Evolutionary conservation across 2,329 filamentous ascomycete species (phyloP).

Genomic region (Neopestalotiopsis sp.): DNA sequence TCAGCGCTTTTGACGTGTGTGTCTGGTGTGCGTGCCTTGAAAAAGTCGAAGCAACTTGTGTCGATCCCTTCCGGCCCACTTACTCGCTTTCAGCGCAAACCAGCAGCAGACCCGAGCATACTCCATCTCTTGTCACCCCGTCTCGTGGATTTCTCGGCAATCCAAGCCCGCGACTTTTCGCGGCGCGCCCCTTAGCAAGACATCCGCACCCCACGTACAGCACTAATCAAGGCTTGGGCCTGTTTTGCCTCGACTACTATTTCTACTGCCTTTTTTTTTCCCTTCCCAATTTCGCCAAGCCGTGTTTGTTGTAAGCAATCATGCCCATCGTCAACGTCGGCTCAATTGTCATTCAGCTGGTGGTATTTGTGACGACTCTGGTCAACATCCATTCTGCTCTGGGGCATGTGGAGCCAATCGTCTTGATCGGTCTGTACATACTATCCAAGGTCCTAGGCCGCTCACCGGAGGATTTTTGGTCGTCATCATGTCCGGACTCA

Average conservation of each 20-base stretch:
- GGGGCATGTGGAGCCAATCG: conserved; percentile 51
- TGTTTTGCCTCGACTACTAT: not conserved
- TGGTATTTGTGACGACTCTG: conserved; percentile 59
- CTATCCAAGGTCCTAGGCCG: conserved; percentile 52
- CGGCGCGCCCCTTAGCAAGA: not conserved
- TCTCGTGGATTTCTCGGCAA: conserved; percentile 15
- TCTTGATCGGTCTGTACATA: conserved; percentile 53
- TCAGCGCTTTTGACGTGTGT: not conserved
- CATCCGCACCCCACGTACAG: not conserved
- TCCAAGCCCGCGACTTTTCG: not conserved
- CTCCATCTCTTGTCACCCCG: not conserved
- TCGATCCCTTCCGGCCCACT: conserved; percentile 8
- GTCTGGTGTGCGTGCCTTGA: not conserved
- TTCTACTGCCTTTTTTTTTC: not conserved
- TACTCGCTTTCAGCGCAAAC: not conserved
- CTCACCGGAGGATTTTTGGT: conserved; percentile 52
- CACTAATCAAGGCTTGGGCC: not conserved
- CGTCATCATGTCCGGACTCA: conserved; percentile 32
- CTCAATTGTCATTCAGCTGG: conserved; percentile 54
- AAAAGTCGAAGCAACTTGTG: not conserved
- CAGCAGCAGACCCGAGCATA: not conserved
- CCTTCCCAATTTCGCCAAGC: not conserved
- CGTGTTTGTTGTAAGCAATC: conserved; percentile 16
- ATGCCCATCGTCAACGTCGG: conserved; percentile 60
- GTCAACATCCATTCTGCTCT: conserved; percentile 58